Conservation (phyloP, 2,329 filamentous ascomycete genomes). For the Cryphonectria nitschkei region DNA sequence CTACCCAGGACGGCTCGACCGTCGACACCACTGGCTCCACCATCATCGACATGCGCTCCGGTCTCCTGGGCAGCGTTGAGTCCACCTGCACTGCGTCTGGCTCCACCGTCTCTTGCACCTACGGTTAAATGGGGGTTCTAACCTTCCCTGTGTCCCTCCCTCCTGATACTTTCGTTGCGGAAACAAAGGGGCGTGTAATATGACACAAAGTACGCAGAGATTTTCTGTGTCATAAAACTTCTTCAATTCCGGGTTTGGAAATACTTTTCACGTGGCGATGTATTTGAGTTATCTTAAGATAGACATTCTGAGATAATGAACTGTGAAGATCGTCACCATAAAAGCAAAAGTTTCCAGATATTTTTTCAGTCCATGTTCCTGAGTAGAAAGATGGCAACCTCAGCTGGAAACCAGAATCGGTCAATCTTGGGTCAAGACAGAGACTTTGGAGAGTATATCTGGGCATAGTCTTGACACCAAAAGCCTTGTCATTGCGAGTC, state of each 20-base stretch:
- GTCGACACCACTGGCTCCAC: conserved; percentile 33
- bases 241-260: not conserved
- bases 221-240: not conserved
- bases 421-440: too few species aligned
- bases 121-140: not conserved
- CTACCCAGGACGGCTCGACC: conserved; percentile 37
- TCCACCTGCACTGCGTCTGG: conserved; percentile 15
- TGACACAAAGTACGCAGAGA: not conserved
- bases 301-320: not conserved
- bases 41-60: conserved; percentile 13
- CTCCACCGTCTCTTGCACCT: conserved; percentile 14
- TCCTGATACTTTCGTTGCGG: not conserved
- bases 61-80: conserved; percentile 7
- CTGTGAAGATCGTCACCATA: not conserved
- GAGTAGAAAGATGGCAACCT: too few species aligned
- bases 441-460: too few species aligned
- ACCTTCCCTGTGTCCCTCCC: not conserved
- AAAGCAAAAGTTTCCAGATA: not conserved
- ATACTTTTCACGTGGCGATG: not conserved
- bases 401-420: too few species aligned
- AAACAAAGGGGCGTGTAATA: not conserved
- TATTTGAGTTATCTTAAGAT: not conserved
- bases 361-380: too few species aligned
- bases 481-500: too few species aligned
- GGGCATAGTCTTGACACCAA: too few species aligned